A percentile compares a stretch with the other conserved stretches of the same genome.
These are phyloP conservation scores for Rhinocladiella mackenziei DNA, from an alignment of 2,329 filamentous ascomycete species.

Conservation along the genomic window DNA sequence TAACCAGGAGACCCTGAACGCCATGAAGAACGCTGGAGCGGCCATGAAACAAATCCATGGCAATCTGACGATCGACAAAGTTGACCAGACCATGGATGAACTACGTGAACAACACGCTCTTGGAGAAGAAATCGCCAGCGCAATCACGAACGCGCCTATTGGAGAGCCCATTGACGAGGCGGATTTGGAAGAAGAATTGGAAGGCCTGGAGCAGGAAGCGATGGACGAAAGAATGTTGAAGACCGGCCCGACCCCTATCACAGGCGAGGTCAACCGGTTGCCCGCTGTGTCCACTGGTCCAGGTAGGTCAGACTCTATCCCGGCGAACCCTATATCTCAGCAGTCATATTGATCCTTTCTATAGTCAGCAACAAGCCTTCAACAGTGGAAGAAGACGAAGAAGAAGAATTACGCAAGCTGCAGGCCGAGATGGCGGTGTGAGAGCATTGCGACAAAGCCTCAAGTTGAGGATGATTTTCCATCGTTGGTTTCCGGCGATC, in stretches of 20 bases:
- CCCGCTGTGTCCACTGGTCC: slow-evolving; percentile 71
- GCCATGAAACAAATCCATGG: slow-evolving; percentile 94
- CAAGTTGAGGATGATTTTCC: neutral
- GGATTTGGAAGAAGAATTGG: slow-evolving; percentile 81
- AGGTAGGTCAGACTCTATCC: slow-evolving; percentile 68
- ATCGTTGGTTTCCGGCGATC: neutral
- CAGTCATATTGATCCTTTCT: slow-evolving; percentile 17
- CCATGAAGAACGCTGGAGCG: slow-evolving; percentile 84
- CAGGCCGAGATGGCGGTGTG: slow-evolving; percentile 98
- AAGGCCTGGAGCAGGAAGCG: slow-evolving; percentile 81
- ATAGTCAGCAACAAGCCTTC: slow-evolving; percentile 41
- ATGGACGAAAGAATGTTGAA: slow-evolving; percentile 92
- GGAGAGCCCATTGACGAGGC: slow-evolving; percentile 74
- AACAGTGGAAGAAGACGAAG: slow-evolving; percentile 84
- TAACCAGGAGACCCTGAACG: slow-evolving; percentile 90
- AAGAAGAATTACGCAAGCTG: slow-evolving; percentile 86
- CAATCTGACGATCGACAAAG: slow-evolving; percentile 86
- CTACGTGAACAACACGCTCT: slow-evolving; percentile 88
- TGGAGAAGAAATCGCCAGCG: slow-evolving; percentile 85
- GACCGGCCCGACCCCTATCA: slow-evolving; percentile 77
- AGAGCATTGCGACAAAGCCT: no score
- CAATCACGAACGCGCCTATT: slow-evolving; percentile 68
- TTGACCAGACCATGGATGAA: slow-evolving; percentile 91
- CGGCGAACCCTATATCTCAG: neutral
- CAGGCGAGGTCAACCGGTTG: slow-evolving; percentile 71